phyloP scores from a whole-genome alignment of 495 filamentous ascomycete species.

The Mycothermus thermophilus region DNA sequence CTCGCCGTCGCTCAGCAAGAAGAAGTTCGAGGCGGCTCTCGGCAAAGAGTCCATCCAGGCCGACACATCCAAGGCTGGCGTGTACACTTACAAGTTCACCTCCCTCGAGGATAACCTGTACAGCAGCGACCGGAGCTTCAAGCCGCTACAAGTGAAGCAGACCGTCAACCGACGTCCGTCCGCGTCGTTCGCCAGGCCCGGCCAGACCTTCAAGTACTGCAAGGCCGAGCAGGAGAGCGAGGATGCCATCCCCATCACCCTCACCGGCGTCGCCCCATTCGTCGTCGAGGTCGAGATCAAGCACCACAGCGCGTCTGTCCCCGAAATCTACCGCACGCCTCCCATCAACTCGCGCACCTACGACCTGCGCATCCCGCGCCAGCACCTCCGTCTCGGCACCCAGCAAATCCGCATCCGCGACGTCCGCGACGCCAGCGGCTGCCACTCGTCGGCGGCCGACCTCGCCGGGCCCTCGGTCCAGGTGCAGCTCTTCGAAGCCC shows the following conservation, averaged over 20 bases:
- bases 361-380: slow-evolving; percentile 69
- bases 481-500: slow-evolving; percentile 80
- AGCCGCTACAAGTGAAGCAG: slow-evolving; percentile 59
- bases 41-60: slow-evolving; percentile 60
- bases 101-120: slow-evolving; percentile 73
- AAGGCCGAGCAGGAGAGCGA: slow-evolving; percentile 65
- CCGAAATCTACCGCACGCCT: slow-evolving; percentile 64
- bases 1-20: slow-evolving; percentile 43
- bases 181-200: slow-evolving; percentile 67
- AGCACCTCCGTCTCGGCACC: slow-evolving; percentile 66
- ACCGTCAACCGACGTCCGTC: slow-evolving; percentile 67
- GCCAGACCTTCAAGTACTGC: slow-evolving; percentile 93
- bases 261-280: slow-evolving; percentile 80
- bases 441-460: slow-evolving; percentile 50
- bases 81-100: slow-evolving; percentile 75
- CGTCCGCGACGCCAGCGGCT: slow-evolving; percentile 74
- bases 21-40: slow-evolving; percentile 56
- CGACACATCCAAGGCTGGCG: slow-evolving; percentile 69
- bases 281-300: slow-evolving; percentile 81
- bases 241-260: slow-evolving; percentile 70
- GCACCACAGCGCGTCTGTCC: slow-evolving; percentile 65
- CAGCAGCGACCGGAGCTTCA: slow-evolving; percentile 52
- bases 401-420: slow-evolving; percentile 78
- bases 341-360: slow-evolving; percentile 59
- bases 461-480: slow-evolving; percentile 57